Evolutionary conservation across 108 stramenopile genomes (phyloP).

Genomic region (Skeletonema menzelii): DNA sequence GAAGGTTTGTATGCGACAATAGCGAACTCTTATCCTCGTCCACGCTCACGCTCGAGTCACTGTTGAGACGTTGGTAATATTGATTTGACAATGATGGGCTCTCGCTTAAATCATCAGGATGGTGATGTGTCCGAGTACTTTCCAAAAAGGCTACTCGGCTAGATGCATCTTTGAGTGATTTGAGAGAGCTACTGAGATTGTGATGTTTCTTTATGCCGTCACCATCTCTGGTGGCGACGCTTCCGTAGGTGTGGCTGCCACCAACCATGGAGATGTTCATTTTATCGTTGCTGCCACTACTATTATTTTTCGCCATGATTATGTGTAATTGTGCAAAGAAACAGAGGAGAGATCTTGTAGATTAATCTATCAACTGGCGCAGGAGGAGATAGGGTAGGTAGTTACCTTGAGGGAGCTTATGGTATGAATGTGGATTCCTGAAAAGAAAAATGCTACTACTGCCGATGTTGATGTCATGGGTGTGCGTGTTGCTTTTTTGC

Average conservation of each 20-base stretch:
- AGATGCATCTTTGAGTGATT: slow-evolving; percentile 20
- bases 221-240: background rate
- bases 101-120: background rate
- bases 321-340: background rate
- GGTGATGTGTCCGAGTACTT: slow-evolving; percentile 14
- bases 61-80: background rate
- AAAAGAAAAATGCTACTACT: no score
- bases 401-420: no score
- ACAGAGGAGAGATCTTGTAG: no score
- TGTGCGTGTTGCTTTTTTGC: no score
- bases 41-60: background rate
- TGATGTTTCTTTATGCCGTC: background rate
- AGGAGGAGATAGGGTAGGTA: no score
- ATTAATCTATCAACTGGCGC: no score
- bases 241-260: background rate
- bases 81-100: background rate
- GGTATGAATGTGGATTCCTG: no score
- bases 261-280: slow-evolving; percentile 3
- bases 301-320: background rate
- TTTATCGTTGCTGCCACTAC: background rate
- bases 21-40: background rate
- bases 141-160: slow-evolving; percentile 22
- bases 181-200: slow-evolving; percentile 4
- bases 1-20: slow-evolving; percentile 44
- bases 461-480: no score